phyloP scores from a whole-genome alignment of 148 eudicot genomes.

The Rhododendron simsii region DNA sequence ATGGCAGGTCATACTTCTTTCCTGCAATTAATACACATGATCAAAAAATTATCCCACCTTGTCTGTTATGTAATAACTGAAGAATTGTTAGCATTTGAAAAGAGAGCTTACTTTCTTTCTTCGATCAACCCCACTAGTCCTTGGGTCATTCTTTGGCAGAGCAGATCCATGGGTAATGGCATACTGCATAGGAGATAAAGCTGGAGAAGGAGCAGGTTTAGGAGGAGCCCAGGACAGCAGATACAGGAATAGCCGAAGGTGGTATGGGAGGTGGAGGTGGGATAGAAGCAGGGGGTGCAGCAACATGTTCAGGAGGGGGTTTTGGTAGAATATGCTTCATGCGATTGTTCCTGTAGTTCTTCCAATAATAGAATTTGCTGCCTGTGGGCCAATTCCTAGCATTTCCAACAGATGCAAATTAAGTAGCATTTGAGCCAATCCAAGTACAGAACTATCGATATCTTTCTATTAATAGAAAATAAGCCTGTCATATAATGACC shows the following conservation, averaged over 20 bases:
- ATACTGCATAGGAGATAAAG: conserved; percentile 78
- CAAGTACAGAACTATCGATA: background rate
- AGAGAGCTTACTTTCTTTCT: conserved; percentile 67
- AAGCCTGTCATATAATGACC: background rate
- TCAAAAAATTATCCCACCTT: background rate
- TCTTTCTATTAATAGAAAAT: background rate
- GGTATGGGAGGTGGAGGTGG: conserved; percentile 47
- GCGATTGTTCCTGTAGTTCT: conserved; percentile 88
- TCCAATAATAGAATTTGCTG: conserved; percentile 92
- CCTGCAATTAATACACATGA: conserved; percentile 16
- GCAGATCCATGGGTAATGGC: conserved; percentile 56
- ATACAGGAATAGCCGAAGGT: conserved; percentile 34
- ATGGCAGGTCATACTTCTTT: conserved; percentile 16
- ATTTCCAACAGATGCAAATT: conserved; percentile 10
- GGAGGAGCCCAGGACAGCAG: conserved; percentile 35
- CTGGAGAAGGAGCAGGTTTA: conserved; percentile 47
- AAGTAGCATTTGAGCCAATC: conserved; percentile 5
- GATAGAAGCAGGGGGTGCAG: conserved; percentile 42
- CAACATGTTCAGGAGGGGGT: conserved; percentile 70
- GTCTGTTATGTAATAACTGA: background rate
- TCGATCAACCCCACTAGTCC: conserved; percentile 61
- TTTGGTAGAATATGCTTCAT: conserved; percentile 91
- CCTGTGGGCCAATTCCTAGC: conserved; percentile 90
- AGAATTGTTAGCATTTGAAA: background rate
- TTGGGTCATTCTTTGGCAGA: conserved; percentile 56